Evolutionary conservation across 2,329 filamentous ascomycete species (phyloP).

Genomic region (Nothophoma quercina): DNA sequence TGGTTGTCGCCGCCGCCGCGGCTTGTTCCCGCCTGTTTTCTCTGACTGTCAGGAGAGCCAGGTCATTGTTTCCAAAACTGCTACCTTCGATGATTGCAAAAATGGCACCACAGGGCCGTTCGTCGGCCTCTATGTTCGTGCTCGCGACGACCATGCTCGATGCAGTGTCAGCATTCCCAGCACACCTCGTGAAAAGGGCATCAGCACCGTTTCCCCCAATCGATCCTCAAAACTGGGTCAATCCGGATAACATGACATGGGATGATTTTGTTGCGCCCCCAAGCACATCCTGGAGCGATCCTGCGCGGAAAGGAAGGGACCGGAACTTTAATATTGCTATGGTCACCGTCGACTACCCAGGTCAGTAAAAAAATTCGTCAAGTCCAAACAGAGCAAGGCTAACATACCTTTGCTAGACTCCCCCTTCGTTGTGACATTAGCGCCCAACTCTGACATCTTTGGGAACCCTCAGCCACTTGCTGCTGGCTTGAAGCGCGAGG

Average conservation of each 20-base stretch:
- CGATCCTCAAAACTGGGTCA: slow-evolving; percentile 62
- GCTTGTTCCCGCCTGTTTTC: neutral
- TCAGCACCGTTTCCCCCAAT: slow-evolving; percentile 57
- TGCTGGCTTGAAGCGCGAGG: slow-evolving; percentile 53
- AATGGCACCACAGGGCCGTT: slow-evolving; percentile 10
- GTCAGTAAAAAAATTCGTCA: neutral
- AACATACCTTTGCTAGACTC: slow-evolving; percentile 39
- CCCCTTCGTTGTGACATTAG: slow-evolving; percentile 59
- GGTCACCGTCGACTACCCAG: slow-evolving; percentile 60
- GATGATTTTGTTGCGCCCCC: slow-evolving; percentile 57
- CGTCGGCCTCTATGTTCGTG: slow-evolving; percentile 21
- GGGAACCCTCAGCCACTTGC: slow-evolving; percentile 58
- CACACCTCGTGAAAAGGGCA: slow-evolving; percentile 22
- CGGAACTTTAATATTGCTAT: slow-evolving; percentile 66
- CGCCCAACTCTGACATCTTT: slow-evolving; percentile 58
- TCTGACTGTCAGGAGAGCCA: neutral
- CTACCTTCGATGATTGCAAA: neutral
- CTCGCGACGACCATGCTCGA: slow-evolving; percentile 28
- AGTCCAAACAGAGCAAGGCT: neutral
- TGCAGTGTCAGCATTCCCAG: slow-evolving; percentile 25
- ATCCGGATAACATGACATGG: slow-evolving; percentile 61
- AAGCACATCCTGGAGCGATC: slow-evolving; percentile 58
- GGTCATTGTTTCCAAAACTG: neutral
- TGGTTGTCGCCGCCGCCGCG: neutral
- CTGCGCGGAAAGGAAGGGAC: slow-evolving; percentile 53